Evolutionary conservation across 2,329 filamentous ascomycete species (phyloP).

Genomic region (Penicillium capsulatum): DNA sequence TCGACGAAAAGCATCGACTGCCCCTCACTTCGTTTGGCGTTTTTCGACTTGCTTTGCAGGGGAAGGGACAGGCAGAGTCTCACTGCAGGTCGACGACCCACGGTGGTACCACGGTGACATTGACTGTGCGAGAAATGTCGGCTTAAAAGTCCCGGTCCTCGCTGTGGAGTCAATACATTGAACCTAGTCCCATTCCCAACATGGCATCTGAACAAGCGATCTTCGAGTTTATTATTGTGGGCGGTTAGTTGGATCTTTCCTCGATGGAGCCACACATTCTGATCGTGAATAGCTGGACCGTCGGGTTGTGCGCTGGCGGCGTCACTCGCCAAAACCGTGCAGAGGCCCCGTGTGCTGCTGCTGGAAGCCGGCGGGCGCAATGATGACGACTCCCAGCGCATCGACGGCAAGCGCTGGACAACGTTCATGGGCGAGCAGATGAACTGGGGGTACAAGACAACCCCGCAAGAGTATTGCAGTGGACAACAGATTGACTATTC

Average conservation of each 20-base stretch:
- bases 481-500: constrained; percentile 16
- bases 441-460: constrained; percentile 7
- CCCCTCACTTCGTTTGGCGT: no score
- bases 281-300: constrained; percentile 51
- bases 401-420: constrained; percentile 54
- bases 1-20: no score
- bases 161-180: no score
- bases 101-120: no score
- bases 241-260: not conserved
- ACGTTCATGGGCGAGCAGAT: constrained; percentile 47
- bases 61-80: no score
- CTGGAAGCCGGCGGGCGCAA: constrained; percentile 57
- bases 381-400: constrained; percentile 45
- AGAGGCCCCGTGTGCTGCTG: constrained; percentile 53
- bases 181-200: no score
- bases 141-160: no score
- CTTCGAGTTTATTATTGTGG: constrained; percentile 2
- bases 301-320: constrained; percentile 56
- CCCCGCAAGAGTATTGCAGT: constrained; percentile 41
- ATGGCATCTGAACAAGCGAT: not conserved
- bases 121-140: no score
- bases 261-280: constrained; percentile 35
- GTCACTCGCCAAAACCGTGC: constrained; percentile 46
- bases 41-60: no score
- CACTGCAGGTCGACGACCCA: no score